Evolutionary conservation across 2,329 filamentous ascomycete genomes (phyloP).

Genomic region (Colletotrichum plurivorum): DNA sequence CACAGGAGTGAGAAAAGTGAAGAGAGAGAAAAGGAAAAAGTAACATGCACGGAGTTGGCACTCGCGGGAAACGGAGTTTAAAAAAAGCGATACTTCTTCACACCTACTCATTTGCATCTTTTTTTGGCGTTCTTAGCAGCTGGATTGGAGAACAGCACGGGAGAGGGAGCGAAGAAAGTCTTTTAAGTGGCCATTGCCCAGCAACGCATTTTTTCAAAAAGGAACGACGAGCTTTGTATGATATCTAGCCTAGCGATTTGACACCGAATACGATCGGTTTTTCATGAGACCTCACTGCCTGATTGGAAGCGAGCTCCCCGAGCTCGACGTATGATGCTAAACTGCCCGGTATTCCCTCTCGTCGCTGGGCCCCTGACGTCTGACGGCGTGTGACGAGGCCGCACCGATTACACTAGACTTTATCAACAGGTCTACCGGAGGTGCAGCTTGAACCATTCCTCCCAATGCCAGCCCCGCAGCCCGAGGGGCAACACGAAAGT

Average conservation of each 20-base stretch:
- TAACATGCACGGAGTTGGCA: constrained; percentile 4
- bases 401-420: too few species aligned
- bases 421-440: too few species aligned
- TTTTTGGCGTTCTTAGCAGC: constrained; percentile 15
- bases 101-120: background rate
- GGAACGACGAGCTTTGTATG: constrained; percentile 30
- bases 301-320: background rate
- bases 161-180: constrained; percentile 12
- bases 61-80: constrained; percentile 12
- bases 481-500: too few species aligned
- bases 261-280: constrained; percentile 9
- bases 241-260: constrained; percentile 23
- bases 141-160: constrained; percentile 16
- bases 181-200: constrained; percentile 9
- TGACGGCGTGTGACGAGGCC: too few species aligned
- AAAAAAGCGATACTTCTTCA: constrained; percentile 25
- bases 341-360: too few species aligned
- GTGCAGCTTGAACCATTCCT: too few species aligned
- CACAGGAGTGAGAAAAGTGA: constrained; percentile 10
- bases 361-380: too few species aligned
- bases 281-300: too few species aligned
- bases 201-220: constrained; percentile 8
- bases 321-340: background rate
- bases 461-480: too few species aligned
- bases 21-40: background rate